A percentile compares a stretch with the other conserved stretches of the same genome.
These are phyloP conservation scores for Pachyrhizus erosus DNA, from an alignment of 306 rosid species.

Conservation along the genomic window DNA sequence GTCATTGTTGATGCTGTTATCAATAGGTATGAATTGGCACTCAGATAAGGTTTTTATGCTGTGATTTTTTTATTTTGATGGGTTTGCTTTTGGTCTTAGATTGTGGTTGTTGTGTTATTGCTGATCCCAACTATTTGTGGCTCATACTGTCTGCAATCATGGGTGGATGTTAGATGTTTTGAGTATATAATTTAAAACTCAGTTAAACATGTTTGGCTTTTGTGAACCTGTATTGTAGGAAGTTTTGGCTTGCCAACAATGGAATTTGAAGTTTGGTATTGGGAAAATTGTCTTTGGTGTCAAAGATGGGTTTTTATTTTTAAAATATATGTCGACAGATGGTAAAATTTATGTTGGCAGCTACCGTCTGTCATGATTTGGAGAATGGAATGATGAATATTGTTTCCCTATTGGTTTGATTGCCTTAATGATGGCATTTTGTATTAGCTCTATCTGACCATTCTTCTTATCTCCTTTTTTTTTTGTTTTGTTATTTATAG, in stretches of 20 bases:
- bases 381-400: conserved; percentile 47
- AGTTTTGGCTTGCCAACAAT: neutral
- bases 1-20: conserved; percentile 69
- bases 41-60: fast-evolving
- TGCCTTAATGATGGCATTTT: conserved; percentile 51
- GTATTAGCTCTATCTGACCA: conserved; percentile 60
- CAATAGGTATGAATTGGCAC: conserved; percentile 50
- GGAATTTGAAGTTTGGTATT: neutral
- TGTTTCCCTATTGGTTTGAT: conserved; percentile 58
- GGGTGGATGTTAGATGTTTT: neutral
- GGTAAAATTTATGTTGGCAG: neutral
- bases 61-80: neutral
- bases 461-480: conserved; percentile 11
- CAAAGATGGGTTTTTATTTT: neutral
- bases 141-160: neutral
- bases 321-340: neutral
- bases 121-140: neutral
- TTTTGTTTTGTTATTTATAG: neutral
- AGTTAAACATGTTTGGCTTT: neutral
- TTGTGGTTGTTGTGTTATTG: neutral
- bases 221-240: neutral
- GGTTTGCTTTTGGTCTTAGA: neutral
- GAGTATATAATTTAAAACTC: neutral
- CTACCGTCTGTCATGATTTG: neutral
- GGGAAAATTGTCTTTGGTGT: neutral